Percentiles rank a stretch among this genome's conserved stretches.
These are phyloP conservation scores for Mucor circinelloides DNA, from an alignment of 371 early-diverging fungal genomes.

Conservation along the genomic window DNA sequence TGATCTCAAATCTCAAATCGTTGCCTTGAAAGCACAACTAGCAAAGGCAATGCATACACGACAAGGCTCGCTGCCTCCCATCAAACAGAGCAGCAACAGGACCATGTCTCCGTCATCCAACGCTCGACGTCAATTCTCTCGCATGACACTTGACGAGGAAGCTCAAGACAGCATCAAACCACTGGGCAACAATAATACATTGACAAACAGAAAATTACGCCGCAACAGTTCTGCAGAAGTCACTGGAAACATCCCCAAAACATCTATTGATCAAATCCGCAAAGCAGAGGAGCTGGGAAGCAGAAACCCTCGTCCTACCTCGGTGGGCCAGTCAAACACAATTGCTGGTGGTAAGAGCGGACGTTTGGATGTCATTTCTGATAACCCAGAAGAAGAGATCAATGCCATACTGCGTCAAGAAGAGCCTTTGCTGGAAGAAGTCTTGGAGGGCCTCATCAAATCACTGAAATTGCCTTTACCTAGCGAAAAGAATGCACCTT, in stretches of 20 bases:
- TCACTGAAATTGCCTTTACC: constrained; percentile 88
- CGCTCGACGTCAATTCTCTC: constrained; percentile 7
- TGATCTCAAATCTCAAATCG: constrained; percentile 39
- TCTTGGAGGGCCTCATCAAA: constrained; percentile 86
- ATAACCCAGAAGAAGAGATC: constrained; percentile 49
- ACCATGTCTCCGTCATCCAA: constrained; percentile 23
- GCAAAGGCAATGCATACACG: constrained; percentile 33
- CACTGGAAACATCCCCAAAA: constrained; percentile 20
- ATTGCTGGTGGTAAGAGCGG: constrained; percentile 28
- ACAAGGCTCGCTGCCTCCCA: constrained; percentile 22
- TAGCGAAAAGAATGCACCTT: constrained; percentile 77
- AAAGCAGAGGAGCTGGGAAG: constrained; percentile 19
- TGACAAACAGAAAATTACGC: constrained; percentile 26
- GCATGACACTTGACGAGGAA: not conserved
- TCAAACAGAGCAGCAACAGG: constrained; percentile 9
- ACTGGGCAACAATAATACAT: constrained; percentile 13
- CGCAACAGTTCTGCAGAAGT: constrained; percentile 39
- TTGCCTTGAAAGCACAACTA: constrained; percentile 40
- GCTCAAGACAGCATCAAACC: constrained; percentile 4
- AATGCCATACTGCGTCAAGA: constrained; percentile 66
- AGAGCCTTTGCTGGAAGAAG: constrained; percentile 82
- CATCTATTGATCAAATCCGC: constrained; percentile 36
- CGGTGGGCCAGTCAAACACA: constrained; percentile 41
- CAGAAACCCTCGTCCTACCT: constrained; percentile 47
- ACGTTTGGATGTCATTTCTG: constrained; percentile 17